phyloP scores from a whole-genome alignment of 164 flowering plant species.

The Vitis rotundifolia region DNA sequence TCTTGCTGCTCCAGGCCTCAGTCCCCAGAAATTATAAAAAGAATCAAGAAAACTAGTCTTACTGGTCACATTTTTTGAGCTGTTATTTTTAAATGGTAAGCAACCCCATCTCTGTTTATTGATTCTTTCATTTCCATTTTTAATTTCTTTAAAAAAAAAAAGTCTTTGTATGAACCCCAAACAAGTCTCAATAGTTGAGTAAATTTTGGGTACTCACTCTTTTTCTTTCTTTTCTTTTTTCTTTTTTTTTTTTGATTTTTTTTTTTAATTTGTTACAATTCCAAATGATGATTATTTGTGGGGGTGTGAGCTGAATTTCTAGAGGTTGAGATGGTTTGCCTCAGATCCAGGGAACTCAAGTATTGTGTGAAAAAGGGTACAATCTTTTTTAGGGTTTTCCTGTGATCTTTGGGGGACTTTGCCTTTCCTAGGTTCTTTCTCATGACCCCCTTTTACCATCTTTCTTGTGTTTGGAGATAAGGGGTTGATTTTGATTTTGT shows the following conservation, averaged over 20 bases:
- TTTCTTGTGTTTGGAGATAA: conserved; percentile 30
- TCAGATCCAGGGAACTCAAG: conserved; percentile 54
- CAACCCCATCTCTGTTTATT: conserved; percentile 11
- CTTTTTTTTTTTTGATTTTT: background rate
- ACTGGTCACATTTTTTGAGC: conserved; percentile 10
- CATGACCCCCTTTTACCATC: conserved; percentile 28
- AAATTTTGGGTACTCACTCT: conserved; percentile 10
- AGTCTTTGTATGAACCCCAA: conserved; percentile 1
- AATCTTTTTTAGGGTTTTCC: conserved; percentile 33
- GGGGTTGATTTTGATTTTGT: conserved; percentile 21
- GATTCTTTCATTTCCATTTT: background rate
- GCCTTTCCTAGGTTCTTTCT: conserved; percentile 37
- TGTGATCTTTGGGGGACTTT: conserved; percentile 46
- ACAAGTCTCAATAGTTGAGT: conserved; percentile 10
- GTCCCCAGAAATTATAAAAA: background rate
- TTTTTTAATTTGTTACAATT: conserved; percentile 3
- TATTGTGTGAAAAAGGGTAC: conserved; percentile 17
- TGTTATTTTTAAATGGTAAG: conserved; percentile 21
- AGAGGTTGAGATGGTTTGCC: conserved; percentile 52
- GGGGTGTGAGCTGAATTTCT: conserved; percentile 6
- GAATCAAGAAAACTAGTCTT: background rate
- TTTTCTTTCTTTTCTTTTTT: background rate
- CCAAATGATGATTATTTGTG: conserved; percentile 11
- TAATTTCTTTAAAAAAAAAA: background rate
- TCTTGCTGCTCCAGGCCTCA: conserved; percentile 5